Evolutionary conservation across 2,329 filamentous ascomycete species (phyloP).

Genomic region (Zopfia rhizophila): DNA sequence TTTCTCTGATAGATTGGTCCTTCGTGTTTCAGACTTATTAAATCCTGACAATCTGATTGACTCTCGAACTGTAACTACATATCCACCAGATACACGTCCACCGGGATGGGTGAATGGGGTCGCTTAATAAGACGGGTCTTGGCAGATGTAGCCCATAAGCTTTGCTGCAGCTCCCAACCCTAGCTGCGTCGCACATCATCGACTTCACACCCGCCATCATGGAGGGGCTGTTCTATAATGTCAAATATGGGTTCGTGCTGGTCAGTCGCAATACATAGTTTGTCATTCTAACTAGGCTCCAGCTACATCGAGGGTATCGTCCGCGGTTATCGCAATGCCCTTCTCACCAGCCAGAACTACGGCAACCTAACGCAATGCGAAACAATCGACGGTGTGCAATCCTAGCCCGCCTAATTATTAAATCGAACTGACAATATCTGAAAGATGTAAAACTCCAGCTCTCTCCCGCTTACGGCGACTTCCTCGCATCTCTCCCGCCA

Average conservation of each 20-base stretch:
- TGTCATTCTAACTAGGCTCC: constrained; percentile 31
- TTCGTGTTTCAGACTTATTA: no score
- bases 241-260: constrained; percentile 81
- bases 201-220: constrained; percentile 59
- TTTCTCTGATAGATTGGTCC: no score
- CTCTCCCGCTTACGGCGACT: constrained; percentile 95
- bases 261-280: constrained; percentile 1
- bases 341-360: constrained; percentile 91
- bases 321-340: constrained; percentile 92
- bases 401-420: constrained; percentile 12
- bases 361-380: constrained; percentile 97
- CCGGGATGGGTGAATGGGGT: no score
- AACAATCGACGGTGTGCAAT: constrained; percentile 83
- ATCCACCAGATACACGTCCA: no score
- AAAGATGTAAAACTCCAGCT: constrained; percentile 97
- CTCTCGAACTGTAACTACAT: no score
- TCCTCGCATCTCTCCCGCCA: constrained; percentile 90
- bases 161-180: no score
- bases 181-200: constrained; percentile 3
- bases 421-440: constrained; percentile 10
- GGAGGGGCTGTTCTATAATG: constrained; percentile 95
- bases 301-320: constrained; percentile 98
- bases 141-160: no score
- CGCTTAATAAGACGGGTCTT: no score
- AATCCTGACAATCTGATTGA: no score